phyloP scores from a whole-genome alignment of 225 moss, liverwort and hornwort species.

The Polytrichum formosum region DNA sequence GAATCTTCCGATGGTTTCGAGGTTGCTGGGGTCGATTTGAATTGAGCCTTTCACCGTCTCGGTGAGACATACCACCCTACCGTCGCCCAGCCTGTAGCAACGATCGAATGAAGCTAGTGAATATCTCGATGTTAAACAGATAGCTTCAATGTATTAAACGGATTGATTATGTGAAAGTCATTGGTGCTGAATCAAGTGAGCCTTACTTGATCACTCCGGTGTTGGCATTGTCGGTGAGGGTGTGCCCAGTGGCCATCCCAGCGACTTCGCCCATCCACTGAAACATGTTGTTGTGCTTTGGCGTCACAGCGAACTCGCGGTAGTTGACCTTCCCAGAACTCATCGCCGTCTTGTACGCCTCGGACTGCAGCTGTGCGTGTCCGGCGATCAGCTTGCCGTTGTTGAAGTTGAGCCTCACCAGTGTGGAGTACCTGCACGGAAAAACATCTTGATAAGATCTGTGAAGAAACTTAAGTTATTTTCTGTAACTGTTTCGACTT shows the following conservation, averaged over 20 bases:
- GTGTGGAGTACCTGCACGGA: conserved; percentile 23
- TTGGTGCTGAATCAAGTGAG: too few relatives aligned
- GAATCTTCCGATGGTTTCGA: conserved; percentile 25
- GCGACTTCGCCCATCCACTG: conserved; percentile 29
- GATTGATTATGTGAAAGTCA: not conserved
- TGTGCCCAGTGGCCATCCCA: conserved; percentile 32
- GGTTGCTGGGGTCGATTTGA: conserved; percentile 31
- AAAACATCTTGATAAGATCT: not conserved
- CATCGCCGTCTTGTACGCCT: conserved; percentile 29
- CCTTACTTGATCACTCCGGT: conserved; percentile 31
- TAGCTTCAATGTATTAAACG: not conserved
- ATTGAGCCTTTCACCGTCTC: conserved; percentile 32
- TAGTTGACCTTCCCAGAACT: conserved; percentile 9
- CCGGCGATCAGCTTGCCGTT: conserved; percentile 26
- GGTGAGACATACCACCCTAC: conserved; percentile 35
- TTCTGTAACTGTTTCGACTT: too few relatives aligned
- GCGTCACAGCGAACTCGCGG: conserved; percentile 21
- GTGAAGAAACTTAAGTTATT: too few relatives aligned
- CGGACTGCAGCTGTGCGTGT: conserved; percentile 35
- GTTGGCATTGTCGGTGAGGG: conserved; percentile 34
- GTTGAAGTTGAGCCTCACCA: conserved; percentile 29
- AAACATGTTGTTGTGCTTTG: conserved; percentile 19
- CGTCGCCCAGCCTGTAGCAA: conserved; percentile 20
- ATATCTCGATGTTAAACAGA: too few relatives aligned
- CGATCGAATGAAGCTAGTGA: too few relatives aligned